phyloP scores from a whole-genome alignment of 306 rosid genomes.

The Dalbergia cochinchinensis region DNA sequence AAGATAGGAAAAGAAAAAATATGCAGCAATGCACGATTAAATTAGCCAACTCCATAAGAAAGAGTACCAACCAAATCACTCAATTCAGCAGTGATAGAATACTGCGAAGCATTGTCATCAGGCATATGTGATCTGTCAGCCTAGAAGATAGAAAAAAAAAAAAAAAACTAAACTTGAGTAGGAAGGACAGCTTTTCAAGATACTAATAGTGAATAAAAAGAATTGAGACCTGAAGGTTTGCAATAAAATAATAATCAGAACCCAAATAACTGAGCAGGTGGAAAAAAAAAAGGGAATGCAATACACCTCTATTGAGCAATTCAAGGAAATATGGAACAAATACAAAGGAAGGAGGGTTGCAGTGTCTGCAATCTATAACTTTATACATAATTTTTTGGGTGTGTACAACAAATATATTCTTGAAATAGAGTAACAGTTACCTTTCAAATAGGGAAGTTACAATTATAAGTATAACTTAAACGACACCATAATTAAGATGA shows the following conservation, averaged over 20 bases:
- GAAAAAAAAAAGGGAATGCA: conserved; percentile 34
- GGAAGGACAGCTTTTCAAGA: background rate
- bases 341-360: conserved; percentile 14
- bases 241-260: conserved; percentile 23
- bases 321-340: conserved; percentile 35
- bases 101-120: conserved; percentile 72
- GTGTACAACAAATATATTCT: background rate
- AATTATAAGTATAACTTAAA: background rate
- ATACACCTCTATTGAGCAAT: conserved; percentile 10
- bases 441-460: background rate
- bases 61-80: conserved; percentile 75
- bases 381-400: background rate
- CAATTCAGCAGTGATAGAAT: conserved; percentile 78
- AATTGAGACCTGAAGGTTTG: conserved; percentile 13
- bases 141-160: conserved; percentile 54
- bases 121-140: conserved; percentile 81
- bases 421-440: background rate
- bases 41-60: conserved; percentile 30
- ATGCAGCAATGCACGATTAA: conserved; percentile 6
- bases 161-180: conserved; percentile 30
- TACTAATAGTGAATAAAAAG: conserved; percentile 22
- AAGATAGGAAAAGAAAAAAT: background rate
- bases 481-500: conserved; percentile 26
- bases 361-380: conserved; percentile 17
- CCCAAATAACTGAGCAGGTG: conserved; percentile 3